Base-by-base conservation (phyloP, 441 rosid species). In the Corymbia citriodora region DNA sequence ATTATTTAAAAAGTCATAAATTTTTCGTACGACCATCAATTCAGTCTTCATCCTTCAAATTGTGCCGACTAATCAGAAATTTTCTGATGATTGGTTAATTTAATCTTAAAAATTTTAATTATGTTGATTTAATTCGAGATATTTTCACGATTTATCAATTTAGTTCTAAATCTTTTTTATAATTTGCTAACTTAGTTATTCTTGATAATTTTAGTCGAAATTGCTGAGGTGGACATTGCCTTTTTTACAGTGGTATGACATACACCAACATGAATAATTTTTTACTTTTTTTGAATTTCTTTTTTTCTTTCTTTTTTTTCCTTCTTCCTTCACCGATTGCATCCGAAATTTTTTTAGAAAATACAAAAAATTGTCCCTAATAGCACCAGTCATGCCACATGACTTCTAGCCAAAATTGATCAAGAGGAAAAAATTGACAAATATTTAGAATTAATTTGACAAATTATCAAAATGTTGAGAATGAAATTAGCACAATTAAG, bases 261-360 rank as follows among this genome's bases (percentile, higher is more conserved):
- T 0, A 11, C 6, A 13, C 1, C 1, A 0, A 33, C 2, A 1
- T 33, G 4, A 6, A 33, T 11, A 8, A 8, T 70, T 70, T 31
- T 70, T 68, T 31, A 9, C 9, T 9, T 16, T 70, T 2, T 70
- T 33, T 68, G 21, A 18, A 9, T 33, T 31, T 70, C 17, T 16
- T 65, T 68, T 31, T 70, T 33, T 33, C 25, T 70, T 70, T 70
- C 45, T 17, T 70, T 70, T 57, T 57, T 57, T 18, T 13, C 25
- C 10, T 33, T 70, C 48, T 33, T 70, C 27, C 27, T 70, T 1
- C 14, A 0, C 8, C 3, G 1, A 7, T 33, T 5, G 15, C 45
- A 40, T 40, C 45, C 6, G 5, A 40, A 40, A 29, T 27, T 27
- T 2, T 27, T 61, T n/a, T 29, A 63, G 31, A 63, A 63, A 65